Conservation (phyloP, 352 stramenopile species). For the Pythium aristosporum region DNA sequence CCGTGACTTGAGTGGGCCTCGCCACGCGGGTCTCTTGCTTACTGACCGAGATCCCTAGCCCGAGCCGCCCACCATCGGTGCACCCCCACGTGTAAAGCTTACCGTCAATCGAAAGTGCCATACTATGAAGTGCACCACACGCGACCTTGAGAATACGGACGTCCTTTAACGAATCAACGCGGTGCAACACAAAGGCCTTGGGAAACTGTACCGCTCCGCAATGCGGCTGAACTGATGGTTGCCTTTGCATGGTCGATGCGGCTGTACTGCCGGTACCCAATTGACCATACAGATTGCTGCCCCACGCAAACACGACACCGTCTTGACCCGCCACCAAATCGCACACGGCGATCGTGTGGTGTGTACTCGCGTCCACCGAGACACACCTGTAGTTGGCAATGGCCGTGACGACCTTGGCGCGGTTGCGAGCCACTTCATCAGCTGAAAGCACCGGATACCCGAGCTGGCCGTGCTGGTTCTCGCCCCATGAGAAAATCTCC, state of each 20-base stretch:
- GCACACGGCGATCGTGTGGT: slow-evolving; percentile 69
- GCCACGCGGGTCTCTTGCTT: slow-evolving; percentile 23
- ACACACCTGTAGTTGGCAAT: slow-evolving; percentile 64
- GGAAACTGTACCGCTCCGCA: slow-evolving; percentile 34
- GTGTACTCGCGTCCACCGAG: slow-evolving; percentile 51
- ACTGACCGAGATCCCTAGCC: slow-evolving; percentile 18
- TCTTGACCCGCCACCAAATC: slow-evolving; percentile 62
- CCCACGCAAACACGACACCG: slow-evolving; percentile 72
- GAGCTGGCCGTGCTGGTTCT: slow-evolving; percentile 89
- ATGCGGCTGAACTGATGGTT: slow-evolving; percentile 2
- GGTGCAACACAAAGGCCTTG: slow-evolving; percentile 56
- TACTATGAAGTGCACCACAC: slow-evolving; percentile 90
- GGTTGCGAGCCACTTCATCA: slow-evolving; percentile 52
- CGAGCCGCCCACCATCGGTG: slow-evolving; percentile 84
- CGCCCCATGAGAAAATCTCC: slow-evolving; percentile 94
- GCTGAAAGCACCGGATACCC: slow-evolving; percentile 47
- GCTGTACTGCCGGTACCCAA: slow-evolving; percentile 35
- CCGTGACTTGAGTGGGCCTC: slow-evolving; percentile 38
- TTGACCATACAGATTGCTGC: slow-evolving; percentile 72
- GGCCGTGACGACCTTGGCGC: slow-evolving; percentile 44
- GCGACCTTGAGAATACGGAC: slow-evolving; percentile 76
- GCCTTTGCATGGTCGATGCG: slow-evolving; percentile 11
- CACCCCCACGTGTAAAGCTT: slow-evolving; percentile 93
- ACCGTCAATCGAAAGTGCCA: slow-evolving; percentile 84
- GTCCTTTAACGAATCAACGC: slow-evolving; percentile 44